Evolutionary conservation across 331 rosid species (phyloP).

Genomic region (Malus hybrid): DNA sequence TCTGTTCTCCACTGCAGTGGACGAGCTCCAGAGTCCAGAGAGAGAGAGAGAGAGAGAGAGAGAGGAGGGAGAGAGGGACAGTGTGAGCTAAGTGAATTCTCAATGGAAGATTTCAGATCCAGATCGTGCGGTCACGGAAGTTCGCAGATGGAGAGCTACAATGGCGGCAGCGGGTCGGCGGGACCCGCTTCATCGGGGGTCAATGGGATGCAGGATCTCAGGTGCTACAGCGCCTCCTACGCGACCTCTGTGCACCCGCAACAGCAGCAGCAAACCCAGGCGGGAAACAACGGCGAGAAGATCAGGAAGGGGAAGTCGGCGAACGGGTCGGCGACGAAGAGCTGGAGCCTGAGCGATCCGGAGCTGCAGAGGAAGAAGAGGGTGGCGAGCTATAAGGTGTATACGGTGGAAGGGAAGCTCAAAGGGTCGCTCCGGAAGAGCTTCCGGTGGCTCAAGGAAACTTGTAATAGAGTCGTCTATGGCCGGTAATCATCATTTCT

Average conservation of each 20-base stretch:
- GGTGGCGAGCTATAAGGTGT: constrained; percentile 91
- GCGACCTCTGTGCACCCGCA: constrained; percentile 58
- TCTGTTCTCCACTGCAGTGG: too few species aligned
- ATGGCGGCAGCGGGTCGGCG: constrained; percentile 25
- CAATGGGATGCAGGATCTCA: constrained; percentile 64
- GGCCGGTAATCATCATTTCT: constrained; percentile 46
- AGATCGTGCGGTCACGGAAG: constrained; percentile 40
- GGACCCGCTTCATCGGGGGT: constrained; percentile 13
- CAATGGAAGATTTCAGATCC: constrained; percentile 71
- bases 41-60: background rate
- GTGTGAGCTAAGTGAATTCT: too few species aligned
- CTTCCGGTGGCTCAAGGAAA: constrained; percentile 80
- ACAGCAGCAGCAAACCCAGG: constrained; percentile 25
- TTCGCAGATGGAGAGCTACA: constrained; percentile 47
- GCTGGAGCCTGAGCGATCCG: constrained; percentile 32
- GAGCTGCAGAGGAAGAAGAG: constrained; percentile 80
- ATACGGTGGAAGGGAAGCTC: constrained; percentile 82
- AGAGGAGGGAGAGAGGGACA: background rate
- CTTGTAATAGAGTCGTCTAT: constrained; percentile 60
- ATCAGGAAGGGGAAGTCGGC: constrained; percentile 81
- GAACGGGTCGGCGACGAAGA: constrained; percentile 49
- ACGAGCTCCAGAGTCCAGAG: background rate
- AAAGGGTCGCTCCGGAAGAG: constrained; percentile 81
- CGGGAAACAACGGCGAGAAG: constrained; percentile 31
- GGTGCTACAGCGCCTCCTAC: constrained; percentile 85